Percentiles rank a stretch among this genome's conserved stretches.
These are phyloP conservation scores for Thielaviopsis punctulata DNA, from an alignment of 2,329 filamentous ascomycete genomes.

Conservation along the genomic window DNA sequence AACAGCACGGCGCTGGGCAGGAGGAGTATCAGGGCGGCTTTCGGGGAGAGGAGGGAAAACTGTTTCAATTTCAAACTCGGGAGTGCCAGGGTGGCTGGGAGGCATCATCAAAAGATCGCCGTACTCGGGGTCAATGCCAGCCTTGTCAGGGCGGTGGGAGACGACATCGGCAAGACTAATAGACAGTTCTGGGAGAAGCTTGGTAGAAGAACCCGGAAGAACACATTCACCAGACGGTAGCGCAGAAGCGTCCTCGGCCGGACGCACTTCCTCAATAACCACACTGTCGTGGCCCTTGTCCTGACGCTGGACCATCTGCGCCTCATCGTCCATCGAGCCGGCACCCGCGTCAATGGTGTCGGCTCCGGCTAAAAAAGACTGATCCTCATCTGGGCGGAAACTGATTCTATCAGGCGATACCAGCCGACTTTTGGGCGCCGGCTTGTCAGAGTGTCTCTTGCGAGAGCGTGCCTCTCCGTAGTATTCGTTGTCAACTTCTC, in stretches of 20 bases:
- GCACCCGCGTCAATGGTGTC: conserved; percentile 52
- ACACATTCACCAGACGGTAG: neutral
- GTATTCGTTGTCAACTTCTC: neutral
- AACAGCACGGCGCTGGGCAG: neutral
- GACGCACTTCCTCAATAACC: neutral
- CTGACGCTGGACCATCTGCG: neutral
- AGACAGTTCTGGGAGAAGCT: conserved; percentile 19
- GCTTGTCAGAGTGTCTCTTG: neutral
- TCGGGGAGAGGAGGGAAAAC: conserved; percentile 37
- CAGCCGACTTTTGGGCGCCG: neutral
- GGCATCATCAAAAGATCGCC: conserved; percentile 47
- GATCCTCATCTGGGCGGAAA: conserved; percentile 17
- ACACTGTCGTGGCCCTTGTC: neutral
- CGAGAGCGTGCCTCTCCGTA: neutral
- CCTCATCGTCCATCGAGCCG: conserved; percentile 30
- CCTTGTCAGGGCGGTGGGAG: conserved; percentile 38
- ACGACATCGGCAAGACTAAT: conserved; percentile 19
- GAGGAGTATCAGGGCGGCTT: conserved; percentile 39
- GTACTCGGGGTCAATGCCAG: conserved; percentile 49
- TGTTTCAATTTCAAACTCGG: conserved; percentile 21
- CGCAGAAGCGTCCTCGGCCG: neutral
- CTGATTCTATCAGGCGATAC: neutral
- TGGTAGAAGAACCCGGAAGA: too few species aligned
- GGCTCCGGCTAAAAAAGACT: conserved; percentile 59
- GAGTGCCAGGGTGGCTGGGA: conserved; percentile 39